Evolutionary conservation across 2,329 filamentous ascomycete genomes (phyloP).

Genomic region (Fusarium tjaetaba): DNA sequence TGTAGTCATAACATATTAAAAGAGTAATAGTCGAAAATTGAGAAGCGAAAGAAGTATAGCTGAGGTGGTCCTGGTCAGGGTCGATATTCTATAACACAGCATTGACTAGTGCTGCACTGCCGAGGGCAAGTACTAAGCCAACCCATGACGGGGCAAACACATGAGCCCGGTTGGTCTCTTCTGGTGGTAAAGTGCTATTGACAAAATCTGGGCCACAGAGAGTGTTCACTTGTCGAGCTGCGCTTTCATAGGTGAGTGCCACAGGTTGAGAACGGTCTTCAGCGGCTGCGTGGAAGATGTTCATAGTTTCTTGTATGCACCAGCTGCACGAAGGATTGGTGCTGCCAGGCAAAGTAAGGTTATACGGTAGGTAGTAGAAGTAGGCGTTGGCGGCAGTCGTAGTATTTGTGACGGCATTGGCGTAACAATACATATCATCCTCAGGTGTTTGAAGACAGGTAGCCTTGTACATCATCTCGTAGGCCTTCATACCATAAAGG

Average conservation of each 20-base stretch:
- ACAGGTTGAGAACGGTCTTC: constrained; percentile 73
- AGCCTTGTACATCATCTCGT: constrained; percentile 80
- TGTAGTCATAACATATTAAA: constrained; percentile 33
- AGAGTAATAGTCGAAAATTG: background rate
- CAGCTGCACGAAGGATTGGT: constrained; percentile 77
- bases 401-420: constrained; percentile 82
- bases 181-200: constrained; percentile 62
- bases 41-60: background rate
- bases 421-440: constrained; percentile 80
- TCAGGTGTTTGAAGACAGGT: constrained; percentile 78
- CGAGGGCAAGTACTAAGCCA: constrained; percentile 21
- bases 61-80: background rate
- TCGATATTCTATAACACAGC: constrained; percentile 30
- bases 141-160: constrained; percentile 31
- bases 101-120: constrained; percentile 28
- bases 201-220: constrained; percentile 68
- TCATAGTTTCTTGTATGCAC: constrained; percentile 85
- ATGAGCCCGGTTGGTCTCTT: constrained; percentile 31
- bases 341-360: constrained; percentile 72
- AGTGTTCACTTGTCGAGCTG: constrained; percentile 78
- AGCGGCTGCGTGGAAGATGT: constrained; percentile 77
- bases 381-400: constrained; percentile 77
- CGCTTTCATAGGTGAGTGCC: constrained; percentile 72
- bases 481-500: constrained; percentile 79
- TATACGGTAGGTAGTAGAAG: constrained; percentile 87